Base-by-base conservation (phyloP, 192 early-diverging fungal genomes). In the Spizellomyces punctatus region DNA sequence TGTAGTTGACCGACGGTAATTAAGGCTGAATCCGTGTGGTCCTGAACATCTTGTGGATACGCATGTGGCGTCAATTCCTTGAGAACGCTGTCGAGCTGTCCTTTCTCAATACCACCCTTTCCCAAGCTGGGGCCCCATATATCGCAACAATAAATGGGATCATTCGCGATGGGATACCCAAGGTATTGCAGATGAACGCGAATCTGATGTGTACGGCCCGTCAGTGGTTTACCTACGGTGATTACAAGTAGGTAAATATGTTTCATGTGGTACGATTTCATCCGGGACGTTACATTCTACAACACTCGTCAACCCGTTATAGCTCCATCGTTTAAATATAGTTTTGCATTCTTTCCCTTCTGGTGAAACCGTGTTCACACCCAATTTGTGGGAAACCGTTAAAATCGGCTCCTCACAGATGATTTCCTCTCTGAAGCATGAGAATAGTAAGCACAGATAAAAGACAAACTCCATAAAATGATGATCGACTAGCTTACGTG, bases 171-270 rank as follows among this genome's bases (percentile, higher is more conserved):
- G 1, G 96, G 95, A 62, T 87, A 86, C 6, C 97, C 97, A 0
- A 99, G 84, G 71, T 88, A 95, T 79, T 95, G 93, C 43, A 99
- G 74, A 70, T 99, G 97, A 52, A 99, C 96, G 44, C 97, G 89
- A 67, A 99, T 98, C 80, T 99, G 97, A 66, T 99, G 97, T 10
- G 96, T 98, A 42, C 97, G 81, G 2, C 97, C 97, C 0, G 96
- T 97, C 16, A 93, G 73, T 2, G 97, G 97, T 70, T 84, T 71
- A 68, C 83, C 82, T 83, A 21, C 50, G 4, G 4, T 54, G 50
- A n/a, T 54, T 2, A n/a, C 50, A 12, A 54, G 50, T n/a, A 19
- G 1, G 50, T 54, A 19, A 54, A 54, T 54, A 54, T 36, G 27
- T 3, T 36, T 0, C 27, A 36, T 36, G 27, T 36, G 9, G 36